Evolutionary conservation across 2,329 filamentous ascomycete species (phyloP).

Genomic region (Pleurostoma richardsiae): DNA sequence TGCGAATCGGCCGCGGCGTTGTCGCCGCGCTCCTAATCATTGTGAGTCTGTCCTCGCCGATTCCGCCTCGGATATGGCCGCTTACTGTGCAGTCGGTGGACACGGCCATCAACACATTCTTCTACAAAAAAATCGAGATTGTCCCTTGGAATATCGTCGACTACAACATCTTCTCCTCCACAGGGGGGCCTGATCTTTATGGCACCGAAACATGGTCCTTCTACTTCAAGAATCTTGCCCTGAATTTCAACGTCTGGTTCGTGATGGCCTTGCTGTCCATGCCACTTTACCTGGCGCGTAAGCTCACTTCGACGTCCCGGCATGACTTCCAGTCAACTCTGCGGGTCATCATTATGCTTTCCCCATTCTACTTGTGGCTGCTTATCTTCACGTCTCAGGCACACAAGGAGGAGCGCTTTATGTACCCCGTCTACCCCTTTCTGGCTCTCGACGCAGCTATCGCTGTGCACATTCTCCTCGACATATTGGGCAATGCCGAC

Average conservation of each 20-base stretch:
- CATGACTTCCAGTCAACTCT: constrained; percentile 65
- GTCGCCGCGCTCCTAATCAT: constrained; percentile 63
- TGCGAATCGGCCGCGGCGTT: constrained; percentile 62
- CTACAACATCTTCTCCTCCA: constrained; percentile 87
- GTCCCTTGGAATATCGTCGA: constrained; percentile 90
- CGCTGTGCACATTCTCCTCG: constrained; percentile 73
- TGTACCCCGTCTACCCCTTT: constrained; percentile 94
- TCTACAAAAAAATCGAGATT: constrained; percentile 73
- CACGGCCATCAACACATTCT: constrained; percentile 70
- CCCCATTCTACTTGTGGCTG: constrained; percentile 93
- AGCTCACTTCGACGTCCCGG: constrained; percentile 54
- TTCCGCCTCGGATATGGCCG: background rate
- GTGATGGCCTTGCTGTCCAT: constrained; percentile 68
- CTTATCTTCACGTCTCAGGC: constrained; percentile 86
- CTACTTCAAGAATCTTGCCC: constrained; percentile 81
- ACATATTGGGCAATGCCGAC: constrained; percentile 66
- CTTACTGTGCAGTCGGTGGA: constrained; percentile 54
- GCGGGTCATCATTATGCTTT: constrained; percentile 70
- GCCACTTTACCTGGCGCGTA: constrained; percentile 72
- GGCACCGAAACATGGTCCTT: constrained; percentile 97
- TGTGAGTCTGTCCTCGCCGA: constrained; percentile 39
- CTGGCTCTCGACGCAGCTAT: constrained; percentile 85
- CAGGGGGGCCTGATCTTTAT: constrained; percentile 84
- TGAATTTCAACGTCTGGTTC: constrained; percentile 98
- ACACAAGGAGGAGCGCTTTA: constrained; percentile 97